Evolutionary conservation across 768 basidiomycete species (phyloP).

Genomic region (Calocybe cyanea): DNA sequence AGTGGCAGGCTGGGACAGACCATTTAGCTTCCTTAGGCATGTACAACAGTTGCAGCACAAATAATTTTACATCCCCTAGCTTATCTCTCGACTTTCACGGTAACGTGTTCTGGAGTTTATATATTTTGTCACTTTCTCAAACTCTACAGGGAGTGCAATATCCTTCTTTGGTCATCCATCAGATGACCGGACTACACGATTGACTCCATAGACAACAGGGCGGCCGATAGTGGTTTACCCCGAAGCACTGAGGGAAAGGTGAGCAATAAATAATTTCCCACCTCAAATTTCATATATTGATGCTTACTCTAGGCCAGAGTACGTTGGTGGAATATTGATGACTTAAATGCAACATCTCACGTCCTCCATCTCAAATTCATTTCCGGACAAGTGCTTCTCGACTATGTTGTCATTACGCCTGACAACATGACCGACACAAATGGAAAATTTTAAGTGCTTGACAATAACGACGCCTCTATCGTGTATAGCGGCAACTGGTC

Average conservation of each 20-base stretch:
- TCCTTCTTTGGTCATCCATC: neutral
- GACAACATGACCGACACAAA: neutral
- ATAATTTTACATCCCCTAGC: neutral
- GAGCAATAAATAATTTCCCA: neutral
- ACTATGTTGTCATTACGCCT: conserved; percentile 7
- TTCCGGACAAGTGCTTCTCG: conserved; percentile 2
- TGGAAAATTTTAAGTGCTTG: conserved; percentile 1
- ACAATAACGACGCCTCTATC: conserved; percentile 7
- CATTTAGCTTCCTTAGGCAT: neutral
- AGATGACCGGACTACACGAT: neutral
- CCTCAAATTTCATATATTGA: neutral
- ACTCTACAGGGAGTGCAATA: neutral
- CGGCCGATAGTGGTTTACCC: neutral
- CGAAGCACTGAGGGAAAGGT: neutral
- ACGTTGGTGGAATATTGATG: neutral
- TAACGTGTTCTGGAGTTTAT: neutral
- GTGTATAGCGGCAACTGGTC: conserved; percentile 5
- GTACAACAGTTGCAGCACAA: neutral
- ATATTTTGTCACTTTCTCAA: neutral
- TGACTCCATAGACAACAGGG: neutral
- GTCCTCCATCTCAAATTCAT: neutral
- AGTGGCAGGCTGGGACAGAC: neutral
- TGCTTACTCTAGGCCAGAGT: neutral
- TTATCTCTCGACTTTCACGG: neutral
- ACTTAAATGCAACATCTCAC: neutral